Conservation (phyloP, 768 basidiomycete genomes). For the Lentinula sp. region DNA sequence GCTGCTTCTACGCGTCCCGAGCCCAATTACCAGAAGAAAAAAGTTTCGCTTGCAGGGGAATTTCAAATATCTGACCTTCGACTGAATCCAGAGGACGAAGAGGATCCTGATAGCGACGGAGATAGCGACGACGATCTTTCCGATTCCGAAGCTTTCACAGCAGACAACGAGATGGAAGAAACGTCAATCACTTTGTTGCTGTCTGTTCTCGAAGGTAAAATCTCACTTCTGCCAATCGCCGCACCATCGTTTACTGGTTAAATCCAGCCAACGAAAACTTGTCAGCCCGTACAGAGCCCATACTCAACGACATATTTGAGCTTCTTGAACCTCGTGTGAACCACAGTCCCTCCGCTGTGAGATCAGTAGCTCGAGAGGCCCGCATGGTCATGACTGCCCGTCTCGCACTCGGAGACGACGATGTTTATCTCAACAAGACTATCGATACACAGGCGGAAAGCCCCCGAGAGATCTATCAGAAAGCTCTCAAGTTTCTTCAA, state of each 20-base stretch:
- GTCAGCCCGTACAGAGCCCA: conserved; percentile 52
- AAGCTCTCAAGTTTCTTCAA: conserved; percentile 81
- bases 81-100: conserved; percentile 20
- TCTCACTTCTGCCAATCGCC: background rate
- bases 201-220: conserved; percentile 78
- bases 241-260: background rate
- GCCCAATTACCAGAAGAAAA: conserved; percentile 7
- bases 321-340: conserved; percentile 54
- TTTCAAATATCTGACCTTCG: background rate
- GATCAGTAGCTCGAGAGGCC: conserved; percentile 69
- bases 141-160: conserved; percentile 29
- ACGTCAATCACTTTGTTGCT: conserved; percentile 80
- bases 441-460: conserved; percentile 27
- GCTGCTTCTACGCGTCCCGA: conserved; percentile 17
- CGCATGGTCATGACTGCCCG: conserved; percentile 81
- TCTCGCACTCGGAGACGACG: conserved; percentile 38
- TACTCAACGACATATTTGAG: conserved; percentile 66
- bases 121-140: conserved; percentile 53
- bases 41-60: background rate
- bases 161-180: conserved; percentile 61
- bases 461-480: conserved; percentile 71
- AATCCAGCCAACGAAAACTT: conserved; percentile 48
- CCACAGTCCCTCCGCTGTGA: conserved; percentile 39
- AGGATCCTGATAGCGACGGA: conserved; percentile 36
- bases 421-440: background rate